A percentile compares a stretch with the other conserved stretches of the same genome.
These are phyloP conservation scores for Helicocarpus griseus DNA, from an alignment of 2,329 filamentous ascomycete species.

Conservation along the genomic window DNA sequence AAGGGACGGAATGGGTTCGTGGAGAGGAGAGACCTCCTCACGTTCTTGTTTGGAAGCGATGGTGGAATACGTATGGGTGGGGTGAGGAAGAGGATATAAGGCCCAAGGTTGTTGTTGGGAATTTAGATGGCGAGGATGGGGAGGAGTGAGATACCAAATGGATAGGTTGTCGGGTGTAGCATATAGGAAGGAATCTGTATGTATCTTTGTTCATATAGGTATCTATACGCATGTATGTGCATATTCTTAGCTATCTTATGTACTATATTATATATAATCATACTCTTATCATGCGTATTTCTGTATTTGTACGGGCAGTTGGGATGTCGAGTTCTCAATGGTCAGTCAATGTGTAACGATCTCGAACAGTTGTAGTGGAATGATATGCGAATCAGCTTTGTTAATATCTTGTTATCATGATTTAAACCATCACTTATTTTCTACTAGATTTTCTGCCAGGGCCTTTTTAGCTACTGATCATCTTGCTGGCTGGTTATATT, in stretches of 20 bases:
- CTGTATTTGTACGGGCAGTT: too few species aligned
- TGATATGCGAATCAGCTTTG: too few species aligned
- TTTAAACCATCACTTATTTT: too few species aligned
- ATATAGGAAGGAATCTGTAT: background rate
- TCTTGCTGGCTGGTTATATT: too few species aligned
- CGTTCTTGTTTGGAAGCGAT: slow-evolving; percentile 29
- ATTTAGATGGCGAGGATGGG: slow-evolving; percentile 26
- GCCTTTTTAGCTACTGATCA: too few species aligned
- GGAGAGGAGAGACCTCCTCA: slow-evolving; percentile 43
- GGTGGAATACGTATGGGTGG: slow-evolving; percentile 33
- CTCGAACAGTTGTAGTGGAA: too few species aligned
- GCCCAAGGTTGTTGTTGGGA: slow-evolving; percentile 32
- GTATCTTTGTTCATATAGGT: background rate
- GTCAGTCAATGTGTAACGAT: too few species aligned
- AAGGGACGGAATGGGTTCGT: slow-evolving; percentile 59
- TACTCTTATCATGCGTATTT: background rate
- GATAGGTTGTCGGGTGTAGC: background rate
- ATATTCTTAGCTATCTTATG: background rate
- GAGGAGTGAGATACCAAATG: slow-evolving; percentile 8
- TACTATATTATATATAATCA: slow-evolving; percentile 7
- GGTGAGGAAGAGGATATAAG: slow-evolving; percentile 32
- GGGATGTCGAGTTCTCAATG: too few species aligned
- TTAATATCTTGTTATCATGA: too few species aligned
- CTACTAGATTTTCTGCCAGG: too few species aligned
- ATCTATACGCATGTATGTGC: background rate